A percentile compares a stretch with the other conserved stretches of the same genome.
phyloP scores from a whole-genome alignment of 2,329 filamentous ascomycete species.

The Nannizzia gypsea region DNA sequence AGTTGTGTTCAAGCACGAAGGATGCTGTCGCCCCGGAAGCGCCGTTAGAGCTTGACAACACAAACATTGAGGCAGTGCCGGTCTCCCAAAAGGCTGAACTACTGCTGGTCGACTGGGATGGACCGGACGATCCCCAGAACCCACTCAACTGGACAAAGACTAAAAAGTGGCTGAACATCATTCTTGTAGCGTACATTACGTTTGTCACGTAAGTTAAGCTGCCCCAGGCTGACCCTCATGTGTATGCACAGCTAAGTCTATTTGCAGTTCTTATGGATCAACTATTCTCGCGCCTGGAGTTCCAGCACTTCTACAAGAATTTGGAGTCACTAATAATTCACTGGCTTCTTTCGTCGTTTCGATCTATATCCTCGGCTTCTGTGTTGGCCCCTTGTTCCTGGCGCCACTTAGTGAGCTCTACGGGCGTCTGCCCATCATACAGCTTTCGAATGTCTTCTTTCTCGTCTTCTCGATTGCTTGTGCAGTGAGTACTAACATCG shows the following conservation, averaged over 20 bases:
- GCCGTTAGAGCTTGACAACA: neutral
- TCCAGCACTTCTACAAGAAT: conserved; percentile 33
- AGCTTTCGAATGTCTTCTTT: conserved; percentile 44
- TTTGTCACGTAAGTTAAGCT: conserved; percentile 37
- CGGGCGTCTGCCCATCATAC: conserved; percentile 41
- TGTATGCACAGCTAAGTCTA: conserved; percentile 4
- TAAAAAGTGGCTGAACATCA: conserved; percentile 35
- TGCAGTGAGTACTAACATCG: conserved; percentile 46
- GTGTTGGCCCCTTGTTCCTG: conserved; percentile 52
- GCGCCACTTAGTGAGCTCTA: conserved; percentile 55
- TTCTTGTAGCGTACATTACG: conserved; percentile 31
- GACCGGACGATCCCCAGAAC: conserved; percentile 45
- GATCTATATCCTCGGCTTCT: conserved; percentile 51
- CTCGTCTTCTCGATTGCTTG: conserved; percentile 53
- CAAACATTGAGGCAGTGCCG: neutral
- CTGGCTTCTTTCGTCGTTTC: conserved; percentile 45
- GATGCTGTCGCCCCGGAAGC: neutral
- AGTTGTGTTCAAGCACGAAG: too few species aligned
- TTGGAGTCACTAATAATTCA: conserved; percentile 32
- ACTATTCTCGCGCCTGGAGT: conserved; percentile 37
- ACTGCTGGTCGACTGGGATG: conserved; percentile 47
- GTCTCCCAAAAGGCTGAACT: neutral
- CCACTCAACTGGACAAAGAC: conserved; percentile 47
- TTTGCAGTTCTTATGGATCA: conserved; percentile 24
- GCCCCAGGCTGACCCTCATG: neutral